phyloP scores from a whole-genome alignment of 2,329 filamentous ascomycete species.

The Chrysoporthe austroafricana region DNA sequence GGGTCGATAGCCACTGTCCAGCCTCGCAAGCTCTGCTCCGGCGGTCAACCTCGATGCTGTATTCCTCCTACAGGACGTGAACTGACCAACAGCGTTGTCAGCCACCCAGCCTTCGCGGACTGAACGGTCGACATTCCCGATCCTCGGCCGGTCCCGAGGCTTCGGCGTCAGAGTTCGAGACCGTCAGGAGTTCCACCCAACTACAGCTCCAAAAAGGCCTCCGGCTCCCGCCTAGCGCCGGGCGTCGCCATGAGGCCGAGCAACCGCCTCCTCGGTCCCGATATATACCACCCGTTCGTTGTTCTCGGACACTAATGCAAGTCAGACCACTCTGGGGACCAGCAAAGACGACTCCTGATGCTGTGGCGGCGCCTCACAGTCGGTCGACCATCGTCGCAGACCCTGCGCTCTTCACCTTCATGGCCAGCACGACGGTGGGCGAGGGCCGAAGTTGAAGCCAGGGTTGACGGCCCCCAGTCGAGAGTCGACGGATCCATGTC shows the following conservation, averaged over 20 bases:
- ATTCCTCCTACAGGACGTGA: neutral
- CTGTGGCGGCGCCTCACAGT: neutral
- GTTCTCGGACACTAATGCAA: neutral
- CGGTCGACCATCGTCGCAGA: neutral
- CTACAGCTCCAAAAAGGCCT: neutral
- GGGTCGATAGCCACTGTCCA: neutral
- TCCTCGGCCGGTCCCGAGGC: neutral
- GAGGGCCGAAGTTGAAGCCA: neutral
- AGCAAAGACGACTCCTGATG: neutral
- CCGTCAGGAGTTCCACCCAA: neutral
- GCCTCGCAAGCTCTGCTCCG: neutral
- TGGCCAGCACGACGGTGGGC: neutral
- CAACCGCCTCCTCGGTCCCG: neutral
- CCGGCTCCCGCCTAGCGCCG: neutral
- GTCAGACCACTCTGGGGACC: neutral
- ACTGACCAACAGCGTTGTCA: neutral
- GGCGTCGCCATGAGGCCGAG: neutral
- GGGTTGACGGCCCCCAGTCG: neutral
- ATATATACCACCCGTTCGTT: neutral
- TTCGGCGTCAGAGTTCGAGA: neutral
- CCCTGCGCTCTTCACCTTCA: neutral
- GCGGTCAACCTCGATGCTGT: neutral
- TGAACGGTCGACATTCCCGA: neutral
- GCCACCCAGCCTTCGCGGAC: neutral
- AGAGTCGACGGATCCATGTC: neutral